Percentiles rank a stretch among this genome's conserved stretches.
phyloP scores from a whole-genome alignment of 345 rosid genomes.

The Aegle marmelos region DNA sequence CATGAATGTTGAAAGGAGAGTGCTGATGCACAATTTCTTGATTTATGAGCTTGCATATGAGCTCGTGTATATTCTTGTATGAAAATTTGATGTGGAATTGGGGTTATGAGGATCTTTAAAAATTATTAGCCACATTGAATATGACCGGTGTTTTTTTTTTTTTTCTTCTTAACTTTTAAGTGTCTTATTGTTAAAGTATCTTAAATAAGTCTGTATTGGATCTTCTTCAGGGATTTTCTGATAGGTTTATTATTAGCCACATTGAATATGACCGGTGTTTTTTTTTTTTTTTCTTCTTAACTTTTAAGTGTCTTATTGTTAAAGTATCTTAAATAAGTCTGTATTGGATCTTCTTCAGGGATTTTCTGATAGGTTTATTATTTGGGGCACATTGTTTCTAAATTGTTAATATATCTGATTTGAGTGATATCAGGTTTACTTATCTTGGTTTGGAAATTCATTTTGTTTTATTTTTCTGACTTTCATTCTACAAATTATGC shows the following conservation, averaged over 20 bases:
- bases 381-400: neutral
- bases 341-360: neutral
- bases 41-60: neutral
- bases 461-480: slow-evolving; percentile 1
- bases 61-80: neutral
- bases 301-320: too few relatives aligned
- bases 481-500: neutral
- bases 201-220: neutral
- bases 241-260: neutral
- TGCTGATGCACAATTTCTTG: neutral
- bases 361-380: neutral
- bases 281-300: neutral
- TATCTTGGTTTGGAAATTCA: neutral
- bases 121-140: neutral
- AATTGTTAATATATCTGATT: neutral
- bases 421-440: neutral
- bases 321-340: neutral
- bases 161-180: too few relatives aligned
- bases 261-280: neutral
- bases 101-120: neutral
- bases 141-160: neutral
- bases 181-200: neutral
- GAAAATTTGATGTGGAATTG: neutral
- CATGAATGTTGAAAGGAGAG: neutral
- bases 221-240: neutral